Conservation (phyloP, 139 green algal genomes). For the Monoraphidium neglectum region DNA sequence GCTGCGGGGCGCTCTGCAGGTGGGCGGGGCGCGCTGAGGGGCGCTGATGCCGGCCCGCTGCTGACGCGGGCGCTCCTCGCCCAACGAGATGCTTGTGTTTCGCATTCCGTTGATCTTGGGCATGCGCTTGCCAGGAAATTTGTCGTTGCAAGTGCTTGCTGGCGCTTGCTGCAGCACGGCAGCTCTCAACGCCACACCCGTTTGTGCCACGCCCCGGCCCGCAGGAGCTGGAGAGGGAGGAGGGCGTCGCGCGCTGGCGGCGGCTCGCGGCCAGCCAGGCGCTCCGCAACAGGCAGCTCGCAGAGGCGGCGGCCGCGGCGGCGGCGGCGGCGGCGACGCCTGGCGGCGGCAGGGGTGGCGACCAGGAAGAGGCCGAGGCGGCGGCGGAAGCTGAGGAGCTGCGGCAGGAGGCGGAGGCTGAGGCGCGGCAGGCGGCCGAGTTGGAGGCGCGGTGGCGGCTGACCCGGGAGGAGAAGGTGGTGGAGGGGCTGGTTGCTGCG, state of each 20-base stretch:
- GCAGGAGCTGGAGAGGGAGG: conserved; percentile 23
- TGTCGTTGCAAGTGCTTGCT: not conserved
- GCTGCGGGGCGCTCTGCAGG: conserved; percentile 14
- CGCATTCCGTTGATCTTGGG: not conserved
- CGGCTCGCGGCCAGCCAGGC: conserved; percentile 2
- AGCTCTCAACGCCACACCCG: not conserved
- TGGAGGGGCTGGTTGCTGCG: too few relatives aligned
- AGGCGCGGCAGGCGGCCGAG: too few relatives aligned
- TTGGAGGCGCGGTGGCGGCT: too few relatives aligned
- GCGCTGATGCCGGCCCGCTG: not conserved
- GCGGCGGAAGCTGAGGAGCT: too few relatives aligned
- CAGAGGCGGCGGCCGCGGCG: conserved; percentile 8
- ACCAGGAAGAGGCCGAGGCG: too few relatives aligned
- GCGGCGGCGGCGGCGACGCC: too few relatives aligned
- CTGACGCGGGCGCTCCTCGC: not conserved
- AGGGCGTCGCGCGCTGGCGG: conserved; percentile 2
- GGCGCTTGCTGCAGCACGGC: too few relatives aligned
- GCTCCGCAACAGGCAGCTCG: not conserved
- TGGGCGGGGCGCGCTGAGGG: not conserved
- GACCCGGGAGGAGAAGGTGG: too few relatives aligned
- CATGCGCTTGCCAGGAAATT: not conserved
- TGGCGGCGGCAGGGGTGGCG: too few relatives aligned
- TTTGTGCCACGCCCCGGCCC: not conserved
- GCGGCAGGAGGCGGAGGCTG: too few relatives aligned
- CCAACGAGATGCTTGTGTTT: not conserved